phyloP scores from a whole-genome alignment of 75 land plant genomes.

The Azolla pinnata region DNA sequence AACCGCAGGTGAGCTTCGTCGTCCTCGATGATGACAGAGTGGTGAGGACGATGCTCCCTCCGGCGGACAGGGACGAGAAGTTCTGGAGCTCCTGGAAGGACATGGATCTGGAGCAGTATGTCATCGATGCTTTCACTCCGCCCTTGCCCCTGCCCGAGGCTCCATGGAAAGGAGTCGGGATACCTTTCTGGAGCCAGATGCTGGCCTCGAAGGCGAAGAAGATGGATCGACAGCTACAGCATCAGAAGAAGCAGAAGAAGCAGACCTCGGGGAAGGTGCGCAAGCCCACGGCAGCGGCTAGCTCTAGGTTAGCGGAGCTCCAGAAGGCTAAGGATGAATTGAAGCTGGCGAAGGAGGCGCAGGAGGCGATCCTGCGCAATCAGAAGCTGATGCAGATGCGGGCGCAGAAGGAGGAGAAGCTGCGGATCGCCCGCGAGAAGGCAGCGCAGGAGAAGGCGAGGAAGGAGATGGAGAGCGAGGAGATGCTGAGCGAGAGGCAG shows the following conservation, averaged over 20 bases:
- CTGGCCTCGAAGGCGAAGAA: neutral
- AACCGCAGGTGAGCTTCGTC: slow-evolving; percentile 47
- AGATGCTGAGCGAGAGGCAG: slow-evolving; percentile 10
- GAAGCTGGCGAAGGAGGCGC: slow-evolving; percentile 24
- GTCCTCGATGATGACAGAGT: slow-evolving; percentile 75
- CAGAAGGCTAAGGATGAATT: slow-evolving; percentile 37
- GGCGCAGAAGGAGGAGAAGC: slow-evolving; percentile 33
- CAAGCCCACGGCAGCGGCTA: slow-evolving; percentile 36
- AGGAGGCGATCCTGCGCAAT: slow-evolving; percentile 23
- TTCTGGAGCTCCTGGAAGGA: slow-evolving; percentile 74
- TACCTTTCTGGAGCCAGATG: slow-evolving; percentile 5
- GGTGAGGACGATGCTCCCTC: slow-evolving; percentile 61
- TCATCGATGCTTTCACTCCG: slow-evolving; percentile 71
- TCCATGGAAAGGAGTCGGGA: slow-evolving; percentile 9
- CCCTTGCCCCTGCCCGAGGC: slow-evolving; percentile 40
- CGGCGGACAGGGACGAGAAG: slow-evolving; percentile 35
- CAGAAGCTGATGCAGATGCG: slow-evolving; percentile 24
- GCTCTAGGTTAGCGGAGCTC: slow-evolving; percentile 40
- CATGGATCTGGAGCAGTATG: slow-evolving; percentile 33
- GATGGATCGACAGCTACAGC: neutral
- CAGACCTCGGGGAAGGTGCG: neutral
- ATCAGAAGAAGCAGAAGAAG: neutral
- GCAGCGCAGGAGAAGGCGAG: slow-evolving; percentile 18
- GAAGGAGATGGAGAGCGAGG: slow-evolving; percentile 21
- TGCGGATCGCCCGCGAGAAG: slow-evolving; percentile 7